Evolutionary conservation across 75 land plant genomes (phyloP).

Genomic region (Chamaecyparis obtusa): DNA sequence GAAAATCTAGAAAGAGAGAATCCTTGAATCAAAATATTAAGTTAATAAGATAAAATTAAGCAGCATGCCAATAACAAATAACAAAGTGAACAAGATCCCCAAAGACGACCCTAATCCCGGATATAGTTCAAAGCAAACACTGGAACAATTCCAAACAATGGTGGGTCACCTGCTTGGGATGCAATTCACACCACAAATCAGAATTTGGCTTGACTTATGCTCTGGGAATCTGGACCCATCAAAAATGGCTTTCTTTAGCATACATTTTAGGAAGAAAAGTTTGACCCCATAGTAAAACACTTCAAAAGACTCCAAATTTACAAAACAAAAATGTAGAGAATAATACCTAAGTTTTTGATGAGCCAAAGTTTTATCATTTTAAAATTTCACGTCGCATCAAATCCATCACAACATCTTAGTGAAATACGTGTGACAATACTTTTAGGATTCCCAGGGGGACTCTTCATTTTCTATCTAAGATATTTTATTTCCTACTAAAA

Average conservation of each 20-base stretch:
- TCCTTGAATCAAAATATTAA: no score
- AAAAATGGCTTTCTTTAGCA: background rate
- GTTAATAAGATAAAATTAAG: no score
- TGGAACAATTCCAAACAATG: background rate
- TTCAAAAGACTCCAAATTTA: background rate
- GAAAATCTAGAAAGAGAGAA: no score
- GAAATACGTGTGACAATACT: background rate
- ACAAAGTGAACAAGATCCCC: no score
- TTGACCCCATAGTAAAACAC: no score
- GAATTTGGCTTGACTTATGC: background rate
- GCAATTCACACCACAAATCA: background rate
- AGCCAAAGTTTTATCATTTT: background rate
- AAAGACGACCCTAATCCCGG: no score
- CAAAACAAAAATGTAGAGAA: background rate
- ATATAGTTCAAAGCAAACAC: no score
- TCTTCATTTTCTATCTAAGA: background rate
- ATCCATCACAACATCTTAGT: background rate
- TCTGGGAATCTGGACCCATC: background rate
- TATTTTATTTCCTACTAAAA: background rate
- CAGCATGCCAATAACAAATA: no score
- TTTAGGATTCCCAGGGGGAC: background rate
- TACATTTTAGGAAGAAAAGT: background rate
- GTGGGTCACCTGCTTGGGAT: background rate
- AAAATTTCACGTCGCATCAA: background rate
- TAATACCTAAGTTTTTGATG: background rate